These are phyloP conservation scores for Plantago ovata DNA, from an alignment of 257 asterid species.

Conservation along the genomic window DNA sequence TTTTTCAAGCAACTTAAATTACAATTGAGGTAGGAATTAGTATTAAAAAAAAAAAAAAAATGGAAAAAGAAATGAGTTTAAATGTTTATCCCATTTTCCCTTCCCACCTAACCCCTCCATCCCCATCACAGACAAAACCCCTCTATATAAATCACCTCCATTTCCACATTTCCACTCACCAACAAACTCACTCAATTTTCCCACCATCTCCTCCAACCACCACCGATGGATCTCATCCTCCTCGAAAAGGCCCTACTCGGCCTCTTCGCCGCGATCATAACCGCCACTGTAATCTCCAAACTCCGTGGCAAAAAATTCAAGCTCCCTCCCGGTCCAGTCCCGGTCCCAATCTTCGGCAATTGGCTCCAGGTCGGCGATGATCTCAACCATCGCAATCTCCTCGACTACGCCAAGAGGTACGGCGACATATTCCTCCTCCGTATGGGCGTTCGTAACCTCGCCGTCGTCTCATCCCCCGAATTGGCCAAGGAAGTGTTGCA, in stretches of 20 bases:
- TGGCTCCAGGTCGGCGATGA: conserved; percentile 70
- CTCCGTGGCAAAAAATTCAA: conserved; percentile 46
- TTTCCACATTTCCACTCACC: not conserved
- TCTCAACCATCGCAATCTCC: conserved; percentile 53
- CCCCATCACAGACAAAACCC: too few species aligned
- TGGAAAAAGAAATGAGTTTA: too few species aligned
- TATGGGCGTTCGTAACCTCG: conserved; percentile 62
- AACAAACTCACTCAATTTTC: not conserved
- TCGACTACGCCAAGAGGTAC: conserved; percentile 43
- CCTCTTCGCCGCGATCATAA: conserved; percentile 41
- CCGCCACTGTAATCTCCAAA: conserved; percentile 48
- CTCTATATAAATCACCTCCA: too few species aligned
- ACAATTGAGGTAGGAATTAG: too few species aligned
- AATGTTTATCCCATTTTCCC: too few species aligned
- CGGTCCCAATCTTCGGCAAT: conserved; percentile 61
- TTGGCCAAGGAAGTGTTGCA: conserved; percentile 61
- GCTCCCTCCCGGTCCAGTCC: conserved; percentile 69
- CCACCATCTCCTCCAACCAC: not conserved
- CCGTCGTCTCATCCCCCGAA: conserved; percentile 61
- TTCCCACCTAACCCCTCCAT: too few species aligned
- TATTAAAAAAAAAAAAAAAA: too few species aligned
- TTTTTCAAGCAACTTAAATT: too few species aligned
- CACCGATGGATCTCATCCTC: conserved; percentile 53
- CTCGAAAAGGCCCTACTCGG: conserved; percentile 52
- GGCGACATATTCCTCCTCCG: conserved; percentile 50